These are phyloP conservation scores for Hordeum pubiflorum DNA, from an alignment of 202 grass and related monocot genomes.

Conservation along the genomic window DNA sequence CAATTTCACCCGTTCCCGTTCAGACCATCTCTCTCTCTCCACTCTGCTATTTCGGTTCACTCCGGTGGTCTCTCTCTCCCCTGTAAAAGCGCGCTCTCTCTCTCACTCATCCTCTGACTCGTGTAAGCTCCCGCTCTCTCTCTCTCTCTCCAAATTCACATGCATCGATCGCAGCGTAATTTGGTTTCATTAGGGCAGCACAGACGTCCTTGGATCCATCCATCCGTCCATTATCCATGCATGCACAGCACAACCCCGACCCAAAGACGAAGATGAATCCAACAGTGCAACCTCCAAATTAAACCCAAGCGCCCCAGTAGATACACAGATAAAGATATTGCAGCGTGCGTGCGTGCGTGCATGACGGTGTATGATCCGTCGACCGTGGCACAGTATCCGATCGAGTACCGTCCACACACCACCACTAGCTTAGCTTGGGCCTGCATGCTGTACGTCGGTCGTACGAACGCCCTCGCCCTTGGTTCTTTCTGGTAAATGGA, in stretches of 20 bases:
- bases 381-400: neutral
- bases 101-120: neutral
- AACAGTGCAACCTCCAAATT: neutral
- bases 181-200: constrained; percentile 14
- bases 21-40: neutral
- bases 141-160: neutral
- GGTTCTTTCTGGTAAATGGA: constrained; percentile 38
- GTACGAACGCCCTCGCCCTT: neutral
- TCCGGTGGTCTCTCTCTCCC: neutral
- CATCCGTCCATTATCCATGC: neutral
- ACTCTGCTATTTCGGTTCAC: neutral
- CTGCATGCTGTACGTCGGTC: neutral
- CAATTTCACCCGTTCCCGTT: neutral
- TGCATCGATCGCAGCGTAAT: neutral
- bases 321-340: too few species aligned
- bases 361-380: neutral
- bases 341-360: too few species aligned
- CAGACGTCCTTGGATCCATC: neutral
- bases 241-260: neutral
- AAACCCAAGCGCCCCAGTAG: too few species aligned
- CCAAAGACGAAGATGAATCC: neutral
- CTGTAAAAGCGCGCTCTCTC: neutral
- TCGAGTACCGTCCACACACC: neutral
- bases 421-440: too few species aligned
- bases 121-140: neutral